Evolutionary conservation across 208 protist genomes (phyloP), one percentile per base, ranked within the genome.

Genomic region (Acanthamoeba healyi): DNA sequence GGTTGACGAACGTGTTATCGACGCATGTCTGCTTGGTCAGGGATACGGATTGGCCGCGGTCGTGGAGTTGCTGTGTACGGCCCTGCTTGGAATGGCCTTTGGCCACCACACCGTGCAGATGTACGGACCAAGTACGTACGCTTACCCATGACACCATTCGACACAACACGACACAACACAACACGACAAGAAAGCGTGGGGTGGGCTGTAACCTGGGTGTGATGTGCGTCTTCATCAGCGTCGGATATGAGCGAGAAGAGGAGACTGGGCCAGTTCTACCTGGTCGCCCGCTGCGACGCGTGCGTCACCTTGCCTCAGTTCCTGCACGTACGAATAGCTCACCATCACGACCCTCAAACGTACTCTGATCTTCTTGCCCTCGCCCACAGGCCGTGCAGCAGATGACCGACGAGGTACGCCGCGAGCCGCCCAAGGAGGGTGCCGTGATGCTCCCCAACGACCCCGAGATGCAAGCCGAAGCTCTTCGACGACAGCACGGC

Each of bases 71-170:
- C 74, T 82, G 6, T 82, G 74, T 34, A 82, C 74, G 14, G 42
- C 74, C 17, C 74, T 82, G 40, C n/a, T 82, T 6, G 74, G 74
- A 6, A 82, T 82, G 74, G 74, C 74, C 24, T 82, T 82, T 51
- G 74, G 74, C 26, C 74, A 82, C 42, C 74, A 82, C 44, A 82
- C 74, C 6, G 74, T 54, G 74, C 74, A 56, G 74, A 82, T 82
- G 74, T 82, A 82, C 38, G 74, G 74, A 10, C 40, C 74, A 15
- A 82, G 74, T 82, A 82, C 74, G 74, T 17, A 22, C 9, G 0
- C 42, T 51, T 6, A 4, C 40, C 5, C 56, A 2, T 22, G 1
- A 29, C 56, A 12, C 6, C 56, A 10, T 14, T 0, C 49, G 5
- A 19, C 49, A 19, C 49, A 54, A 54, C n/a, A n/a, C n/a, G n/a